Percentiles rank a stretch among this genome's conserved stretches.
Conservation (phyloP, 305 asterid genomes). For the Fraxinus platypoda region DNA sequence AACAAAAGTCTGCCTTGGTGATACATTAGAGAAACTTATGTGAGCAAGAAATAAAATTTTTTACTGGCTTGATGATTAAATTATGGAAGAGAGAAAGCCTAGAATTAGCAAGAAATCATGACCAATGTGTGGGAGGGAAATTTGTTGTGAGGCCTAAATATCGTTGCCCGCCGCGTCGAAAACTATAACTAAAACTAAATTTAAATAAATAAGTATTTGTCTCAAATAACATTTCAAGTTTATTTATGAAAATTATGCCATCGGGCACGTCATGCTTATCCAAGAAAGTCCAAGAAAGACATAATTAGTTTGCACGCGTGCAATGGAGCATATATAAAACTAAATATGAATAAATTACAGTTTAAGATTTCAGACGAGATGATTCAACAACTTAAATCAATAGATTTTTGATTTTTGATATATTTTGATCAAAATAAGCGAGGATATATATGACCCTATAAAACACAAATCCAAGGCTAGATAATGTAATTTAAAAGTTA, state of each 20-base stretch:
- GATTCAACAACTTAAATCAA: conserved; percentile 29
- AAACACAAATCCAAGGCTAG: conserved; percentile 40
- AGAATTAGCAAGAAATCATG: conserved; percentile 37
- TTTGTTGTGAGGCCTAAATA: conserved; percentile 20
- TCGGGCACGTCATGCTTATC: neutral
- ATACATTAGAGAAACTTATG: neutral
- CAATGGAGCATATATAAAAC: neutral
- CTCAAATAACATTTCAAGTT: neutral
- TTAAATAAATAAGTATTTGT: neutral
- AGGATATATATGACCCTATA: conserved; percentile 23
- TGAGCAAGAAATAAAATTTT: neutral
- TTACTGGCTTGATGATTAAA: conserved; percentile 18
- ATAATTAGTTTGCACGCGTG: neutral
- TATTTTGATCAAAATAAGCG: conserved; percentile 5
- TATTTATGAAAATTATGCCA: neutral
- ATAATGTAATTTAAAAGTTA: neutral
- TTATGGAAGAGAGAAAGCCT: conserved; percentile 20
- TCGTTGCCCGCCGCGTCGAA: neutral
- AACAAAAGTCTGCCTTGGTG: conserved; percentile 49
- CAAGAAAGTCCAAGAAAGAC: neutral
- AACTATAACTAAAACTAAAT: no score
- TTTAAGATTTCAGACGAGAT: conserved; percentile 3
- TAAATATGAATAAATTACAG: neutral
- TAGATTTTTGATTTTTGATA: conserved; percentile 32
- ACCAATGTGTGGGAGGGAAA: neutral